Evolutionary conservation across 169 alveolate genomes (phyloP), one percentile per base, ranked within the genome.

Genomic region (Plasmodium knowlesi): DNA sequence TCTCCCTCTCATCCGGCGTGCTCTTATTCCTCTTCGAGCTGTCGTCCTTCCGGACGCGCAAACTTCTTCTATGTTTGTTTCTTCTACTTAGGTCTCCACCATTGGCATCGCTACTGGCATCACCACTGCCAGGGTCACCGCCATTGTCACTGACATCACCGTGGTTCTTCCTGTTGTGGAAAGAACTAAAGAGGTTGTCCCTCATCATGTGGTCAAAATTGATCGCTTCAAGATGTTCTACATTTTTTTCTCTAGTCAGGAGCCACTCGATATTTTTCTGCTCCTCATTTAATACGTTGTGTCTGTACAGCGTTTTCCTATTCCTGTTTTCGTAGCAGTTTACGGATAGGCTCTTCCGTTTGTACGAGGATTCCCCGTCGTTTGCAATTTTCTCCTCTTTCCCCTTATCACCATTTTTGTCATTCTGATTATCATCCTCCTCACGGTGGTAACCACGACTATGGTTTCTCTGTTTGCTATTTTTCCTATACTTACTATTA

Each of bases 251-350:
- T 14, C 92, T 83, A 10, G 73, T 67, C 3, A 83, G 76, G 5
- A 83, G 32, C 39, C 25, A 70, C 34, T 83, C 92, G 74, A 83
- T 67, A 41, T 83, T 83, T 39, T 83, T 83, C 22, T 83, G 92
- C 39, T 83, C 92, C 39, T 83, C 92, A 39, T 83, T 83, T 39
- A 83, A 22, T 70, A 83, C 92, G 53, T 83, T 70, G 50, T 83
- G 92, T 70, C 92, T 83, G 54, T 83, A 83, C 1, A 83, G 74
- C 30, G 83, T 83, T 61, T 67, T 83, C 46, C 82, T 83, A 37
- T 43, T 83, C 4, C 28, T 83, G 41, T 70, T 70, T 41, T 83
- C 92, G 54, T 50, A 67, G 30, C 43, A 83, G 0, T 54, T 6
- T 32, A 67, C 1, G 19, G 82, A 83, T 0, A 5, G 32, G 32